Conservation (phyloP, 805 yeast genomes). For the Sugiyamaella smithiae region DNA sequence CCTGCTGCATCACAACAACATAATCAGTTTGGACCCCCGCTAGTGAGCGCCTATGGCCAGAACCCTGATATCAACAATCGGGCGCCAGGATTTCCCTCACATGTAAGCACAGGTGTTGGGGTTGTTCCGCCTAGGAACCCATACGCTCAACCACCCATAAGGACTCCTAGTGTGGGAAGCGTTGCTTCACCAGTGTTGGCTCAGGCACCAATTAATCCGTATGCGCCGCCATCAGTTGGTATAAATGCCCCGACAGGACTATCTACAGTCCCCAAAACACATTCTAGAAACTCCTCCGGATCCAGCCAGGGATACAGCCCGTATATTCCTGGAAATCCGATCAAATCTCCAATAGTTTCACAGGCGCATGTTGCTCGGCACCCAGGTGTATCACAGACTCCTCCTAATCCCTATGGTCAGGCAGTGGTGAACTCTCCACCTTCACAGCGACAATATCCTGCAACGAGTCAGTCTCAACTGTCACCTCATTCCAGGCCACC, state of each 20-base stretch:
- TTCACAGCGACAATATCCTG: neutral
- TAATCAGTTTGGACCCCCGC: constrained; percentile 4
- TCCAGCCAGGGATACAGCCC: constrained; percentile 6
- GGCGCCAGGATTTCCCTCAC: neutral
- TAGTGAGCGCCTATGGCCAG: constrained; percentile 1
- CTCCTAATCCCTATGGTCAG: constrained; percentile 12
- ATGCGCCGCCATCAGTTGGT: constrained; percentile 8
- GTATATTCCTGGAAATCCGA: neutral
- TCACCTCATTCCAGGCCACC: neutral
- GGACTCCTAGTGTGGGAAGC: neutral
- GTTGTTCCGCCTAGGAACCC: constrained; percentile 21
- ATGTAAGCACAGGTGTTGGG: neutral
- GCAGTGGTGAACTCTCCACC: constrained; percentile 1
- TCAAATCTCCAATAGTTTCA: neutral
- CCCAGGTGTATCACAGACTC: neutral
- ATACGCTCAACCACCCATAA: constrained; percentile 14
- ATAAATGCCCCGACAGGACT: neutral
- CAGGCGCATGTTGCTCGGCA: neutral
- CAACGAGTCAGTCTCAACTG: neutral
- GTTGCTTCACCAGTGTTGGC: neutral
- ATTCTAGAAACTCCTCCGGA: constrained; percentile 5
- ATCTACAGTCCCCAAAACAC: neutral
- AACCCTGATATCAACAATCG: neutral
- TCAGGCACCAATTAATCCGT: constrained; percentile 10
- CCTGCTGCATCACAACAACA: constrained; percentile 3